Conservation (phyloP, 306 rosid species). For the Echinosophora koreensis region DNA sequence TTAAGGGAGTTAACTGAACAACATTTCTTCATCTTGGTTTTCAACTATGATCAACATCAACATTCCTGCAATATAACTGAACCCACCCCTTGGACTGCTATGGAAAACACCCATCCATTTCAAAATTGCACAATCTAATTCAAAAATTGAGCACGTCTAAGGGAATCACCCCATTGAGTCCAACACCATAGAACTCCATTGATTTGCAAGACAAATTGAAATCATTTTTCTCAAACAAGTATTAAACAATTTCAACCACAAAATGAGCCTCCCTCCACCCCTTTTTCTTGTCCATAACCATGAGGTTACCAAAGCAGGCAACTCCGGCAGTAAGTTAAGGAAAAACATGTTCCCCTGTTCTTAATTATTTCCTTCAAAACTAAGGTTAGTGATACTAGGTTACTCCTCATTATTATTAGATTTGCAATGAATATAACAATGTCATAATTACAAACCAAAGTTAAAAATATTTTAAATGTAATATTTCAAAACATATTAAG, state of each 20-base stretch:
- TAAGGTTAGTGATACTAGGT: not conserved
- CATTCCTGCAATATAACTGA: not conserved
- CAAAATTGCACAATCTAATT: not conserved
- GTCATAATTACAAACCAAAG: not conserved
- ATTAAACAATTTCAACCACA: too few relatives aligned
- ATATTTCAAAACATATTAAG: constrained; percentile 6
- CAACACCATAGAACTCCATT: too few relatives aligned
- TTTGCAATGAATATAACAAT: not conserved
- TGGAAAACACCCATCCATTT: not conserved
- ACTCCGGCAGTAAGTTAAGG: too few relatives aligned
- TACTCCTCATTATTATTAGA: not conserved
- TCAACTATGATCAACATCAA: not conserved
- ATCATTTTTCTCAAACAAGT: too few relatives aligned
- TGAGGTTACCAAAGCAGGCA: too few relatives aligned
- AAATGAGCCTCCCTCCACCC: too few relatives aligned
- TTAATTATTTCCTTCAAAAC: not conserved
- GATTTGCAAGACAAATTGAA: too few relatives aligned
- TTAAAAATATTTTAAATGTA: not conserved
- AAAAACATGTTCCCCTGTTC: not conserved
- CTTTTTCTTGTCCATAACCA: too few relatives aligned
- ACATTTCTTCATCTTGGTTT: too few relatives aligned
- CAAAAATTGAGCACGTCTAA: too few relatives aligned
- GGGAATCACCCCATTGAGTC: too few relatives aligned
- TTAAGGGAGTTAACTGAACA: too few relatives aligned
- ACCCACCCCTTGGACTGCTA: not conserved